phyloP scores from a whole-genome alignment of 164 flowering plant genomes.

The grape (Vitis vinifera) region ASM3070453v1 NC_081814.1:7463001-7463500 shows the following conservation, averaged over 20 bases:
- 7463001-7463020: constrained; percentile 55
- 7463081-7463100: constrained; percentile 73
- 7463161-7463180: constrained; percentile 71
- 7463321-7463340: too few species aligned
- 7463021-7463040: constrained; percentile 82
- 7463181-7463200: constrained; percentile 73
- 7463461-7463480: constrained; percentile 73
- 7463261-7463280: constrained; percentile 64
- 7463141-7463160: constrained; percentile 76
- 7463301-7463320: too few species aligned
- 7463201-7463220: constrained; percentile 61
- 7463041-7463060: constrained; percentile 81
- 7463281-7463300: constrained; percentile 46
- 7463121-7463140: constrained; percentile 67
- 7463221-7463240: constrained; percentile 71
- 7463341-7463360: too few species aligned
- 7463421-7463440: neutral
- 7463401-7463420: neutral
- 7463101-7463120: constrained; percentile 72
- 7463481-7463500: constrained; percentile 73
- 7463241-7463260: constrained; percentile 75
- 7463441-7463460: constrained; percentile 65
- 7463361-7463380: too few species aligned
- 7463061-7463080: constrained; percentile 62
- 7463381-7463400: too few species aligned